Evolutionary conservation across 2,329 filamentous ascomycete species (phyloP), one percentile per base, ranked within the genome.

Genomic region (Erysiphe pulchra): DNA sequence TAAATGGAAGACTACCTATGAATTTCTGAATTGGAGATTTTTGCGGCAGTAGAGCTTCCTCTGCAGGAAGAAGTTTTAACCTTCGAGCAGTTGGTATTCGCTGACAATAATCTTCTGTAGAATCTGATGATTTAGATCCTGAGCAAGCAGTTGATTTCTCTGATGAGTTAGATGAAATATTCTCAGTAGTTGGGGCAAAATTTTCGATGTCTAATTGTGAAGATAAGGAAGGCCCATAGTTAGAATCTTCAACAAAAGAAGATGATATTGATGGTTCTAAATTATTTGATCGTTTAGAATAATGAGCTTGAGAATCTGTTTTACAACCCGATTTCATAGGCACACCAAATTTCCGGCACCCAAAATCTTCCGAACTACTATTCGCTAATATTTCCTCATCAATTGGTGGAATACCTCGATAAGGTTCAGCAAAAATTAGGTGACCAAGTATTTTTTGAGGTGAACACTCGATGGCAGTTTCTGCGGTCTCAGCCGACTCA

Each of bases 401-500:
- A 11, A 66, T 59, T 1, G 79, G 77, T 0, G 77, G 69, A 30
- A 74, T 63, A 44, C 76, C 75, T 48, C 70, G 66, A 58, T 80
- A 86, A 30, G 68, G 65, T 61, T 85, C 79, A 34, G 78, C 81
- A 54, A 73, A 75, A 24, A 86, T 74, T 12, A 79, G 60, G 56
- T 80, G 68, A 11, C 80, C 80, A 46, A 81, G 65, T 49, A 86
- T 73, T 48, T 69, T 69, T 60, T 84, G 77, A 0, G 80, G 80
- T 45, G 78, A 83, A 46, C 72, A 70, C 56, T 71, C 78, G 38
- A 77, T 63, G 18, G 80, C 80, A 11, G 73, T 66, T 48, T 81
- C 77, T 17, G 78, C 80, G 1, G 79, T 76, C 52, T 79, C 71
- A 43, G 70, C 67, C 38, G 75, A 81, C 61, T 84, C 80, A 55